A percentile compares a stretch with the other conserved stretches of the same genome.
Conservation (phyloP, 202 grass and related monocot genomes). For the Hordeum pubiflorum region DNA sequence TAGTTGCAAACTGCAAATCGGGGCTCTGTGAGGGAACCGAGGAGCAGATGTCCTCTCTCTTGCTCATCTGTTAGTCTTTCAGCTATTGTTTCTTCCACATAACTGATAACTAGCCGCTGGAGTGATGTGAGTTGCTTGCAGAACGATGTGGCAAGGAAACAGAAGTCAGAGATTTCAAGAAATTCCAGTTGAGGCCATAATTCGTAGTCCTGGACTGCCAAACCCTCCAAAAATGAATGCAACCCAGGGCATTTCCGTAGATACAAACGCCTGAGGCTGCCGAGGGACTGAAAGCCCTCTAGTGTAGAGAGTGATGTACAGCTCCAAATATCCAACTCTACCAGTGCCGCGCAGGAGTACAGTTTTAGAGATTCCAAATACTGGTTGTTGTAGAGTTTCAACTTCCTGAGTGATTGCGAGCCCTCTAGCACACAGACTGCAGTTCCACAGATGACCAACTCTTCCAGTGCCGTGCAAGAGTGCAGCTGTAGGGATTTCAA, state of each 20-base stretch:
- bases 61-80: neutral
- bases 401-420: too few relatives aligned
- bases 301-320: neutral
- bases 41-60: neutral
- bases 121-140: constrained; percentile 7
- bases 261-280: neutral
- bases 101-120: fast-evolving
- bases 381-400: too few relatives aligned
- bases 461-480: too few relatives aligned
- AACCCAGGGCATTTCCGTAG: fast-evolving
- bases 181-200: neutral
- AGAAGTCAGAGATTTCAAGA: fast-evolving
- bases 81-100: fast-evolving
- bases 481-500: too few relatives aligned
- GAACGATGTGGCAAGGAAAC: neutral
- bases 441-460: fast-evolving
- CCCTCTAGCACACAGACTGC: too few relatives aligned
- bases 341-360: neutral
- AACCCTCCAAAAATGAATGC: neutral
- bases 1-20: fast-evolving
- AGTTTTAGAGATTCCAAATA: too few relatives aligned
- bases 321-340: fast-evolving
- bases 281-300: neutral
- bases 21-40: neutral
- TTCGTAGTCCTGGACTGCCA: neutral